Evolutionary conservation across 805 yeast genomes (phyloP).

Genomic region (Teunomyces gatunensis): DNA sequence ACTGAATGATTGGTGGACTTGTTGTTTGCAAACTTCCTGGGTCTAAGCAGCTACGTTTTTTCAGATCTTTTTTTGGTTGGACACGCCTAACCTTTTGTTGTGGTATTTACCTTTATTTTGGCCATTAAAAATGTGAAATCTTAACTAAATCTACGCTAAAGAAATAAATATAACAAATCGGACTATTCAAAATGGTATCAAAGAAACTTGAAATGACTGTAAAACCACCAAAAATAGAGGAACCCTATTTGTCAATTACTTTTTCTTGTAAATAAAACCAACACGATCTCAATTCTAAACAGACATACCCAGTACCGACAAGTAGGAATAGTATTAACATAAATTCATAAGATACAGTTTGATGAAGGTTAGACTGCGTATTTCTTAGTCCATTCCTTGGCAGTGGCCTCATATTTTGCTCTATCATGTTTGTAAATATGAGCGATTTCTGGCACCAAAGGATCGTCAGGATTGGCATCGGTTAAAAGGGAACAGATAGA

Average conservation of each 20-base stretch:
- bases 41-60: background rate
- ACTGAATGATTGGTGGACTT: background rate
- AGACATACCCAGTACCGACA: slow-evolving; percentile 2
- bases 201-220: background rate
- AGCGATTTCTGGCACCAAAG: slow-evolving; percentile 97
- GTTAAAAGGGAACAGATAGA: slow-evolving; percentile 94
- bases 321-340: slow-evolving; percentile 3
- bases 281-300: background rate
- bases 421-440: slow-evolving; percentile 93
- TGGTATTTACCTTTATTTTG: background rate
- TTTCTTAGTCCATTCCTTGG: slow-evolving; percentile 98
- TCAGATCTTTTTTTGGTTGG: background rate
- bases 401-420: slow-evolving; percentile 92
- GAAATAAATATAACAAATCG: background rate
- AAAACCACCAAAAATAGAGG: background rate
- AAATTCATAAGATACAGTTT: slow-evolving; percentile 9
- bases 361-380: slow-evolving; percentile 68
- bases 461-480: slow-evolving; percentile 98
- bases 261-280: background rate
- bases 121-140: background rate
- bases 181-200: background rate
- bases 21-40: background rate
- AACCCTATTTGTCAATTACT: background rate
- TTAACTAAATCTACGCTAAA: slow-evolving; percentile 1
- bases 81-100: background rate